These are phyloP conservation scores for Gaeumannomyces sp. DNA, from an alignment of 2,329 filamentous ascomycete genomes.

Conservation along the genomic window DNA sequence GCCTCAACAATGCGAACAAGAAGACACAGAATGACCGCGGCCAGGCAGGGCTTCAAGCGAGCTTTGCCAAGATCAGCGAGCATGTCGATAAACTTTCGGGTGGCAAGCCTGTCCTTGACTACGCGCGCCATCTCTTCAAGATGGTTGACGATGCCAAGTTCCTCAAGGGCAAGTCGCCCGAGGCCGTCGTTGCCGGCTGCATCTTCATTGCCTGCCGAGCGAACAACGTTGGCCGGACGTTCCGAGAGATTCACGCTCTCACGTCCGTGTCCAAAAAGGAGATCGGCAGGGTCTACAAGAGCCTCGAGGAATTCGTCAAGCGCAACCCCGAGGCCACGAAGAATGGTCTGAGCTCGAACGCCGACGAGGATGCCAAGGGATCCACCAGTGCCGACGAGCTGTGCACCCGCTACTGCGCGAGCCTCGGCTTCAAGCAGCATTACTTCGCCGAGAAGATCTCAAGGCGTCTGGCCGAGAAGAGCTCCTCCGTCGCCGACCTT, in stretches of 20 bases:
- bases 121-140: constrained; percentile 93
- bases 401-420: constrained; percentile 82
- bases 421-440: constrained; percentile 65
- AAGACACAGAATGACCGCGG: constrained; percentile 20
- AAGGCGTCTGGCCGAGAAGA: constrained; percentile 69
- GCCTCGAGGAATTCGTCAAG: constrained; percentile 77
- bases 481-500: constrained; percentile 70
- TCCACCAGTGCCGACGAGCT: constrained; percentile 79
- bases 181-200: constrained; percentile 89
- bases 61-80: constrained; percentile 79
- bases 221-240: constrained; percentile 78
- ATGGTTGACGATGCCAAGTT: constrained; percentile 85
- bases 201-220: constrained; percentile 97
- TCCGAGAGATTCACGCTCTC: constrained; percentile 88
- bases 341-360: constrained; percentile 19
- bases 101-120: constrained; percentile 74
- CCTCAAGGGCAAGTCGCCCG: constrained; percentile 92
- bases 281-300: constrained; percentile 92
- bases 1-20: constrained; percentile 22
- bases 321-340: constrained; percentile 39
- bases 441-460: constrained; percentile 76
- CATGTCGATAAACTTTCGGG: constrained; percentile 83
- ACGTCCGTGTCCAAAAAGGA: constrained; percentile 97
- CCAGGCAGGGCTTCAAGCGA: constrained; percentile 51
- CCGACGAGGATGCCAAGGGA: constrained; percentile 63